phyloP scores from a whole-genome alignment of 345 rosid species.

The Triadica sebifera region DNA sequence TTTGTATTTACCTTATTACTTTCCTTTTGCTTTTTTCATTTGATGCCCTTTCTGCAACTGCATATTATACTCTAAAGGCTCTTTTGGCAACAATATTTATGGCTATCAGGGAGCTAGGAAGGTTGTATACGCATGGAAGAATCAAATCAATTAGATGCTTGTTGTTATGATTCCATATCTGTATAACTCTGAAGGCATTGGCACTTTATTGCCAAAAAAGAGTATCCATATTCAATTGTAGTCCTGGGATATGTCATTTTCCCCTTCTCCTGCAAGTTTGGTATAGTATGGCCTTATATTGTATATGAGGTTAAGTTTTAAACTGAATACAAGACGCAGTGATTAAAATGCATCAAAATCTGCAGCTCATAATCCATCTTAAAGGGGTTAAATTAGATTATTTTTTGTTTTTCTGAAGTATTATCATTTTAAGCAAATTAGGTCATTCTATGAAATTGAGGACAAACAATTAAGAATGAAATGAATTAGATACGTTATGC shows the following conservation, averaged over 20 bases:
- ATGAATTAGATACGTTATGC: neutral
- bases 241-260: neutral
- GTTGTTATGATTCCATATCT: neutral
- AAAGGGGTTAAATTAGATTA: neutral
- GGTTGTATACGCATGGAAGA: constrained; percentile 1
- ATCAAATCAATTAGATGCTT: neutral
- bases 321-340: neutral
- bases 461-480: constrained; percentile 3
- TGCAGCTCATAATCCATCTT: neutral
- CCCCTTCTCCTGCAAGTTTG: neutral
- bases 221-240: neutral
- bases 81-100: neutral
- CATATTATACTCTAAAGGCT: neutral
- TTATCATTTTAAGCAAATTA: neutral
- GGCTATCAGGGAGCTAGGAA: neutral
- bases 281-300: neutral
- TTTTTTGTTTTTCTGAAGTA: neutral
- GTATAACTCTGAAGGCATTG: neutral
- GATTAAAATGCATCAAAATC: neutral
- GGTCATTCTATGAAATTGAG: neutral
- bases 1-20: constrained; percentile 31
- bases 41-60: neutral
- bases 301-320: neutral
- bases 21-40: constrained; percentile 4
- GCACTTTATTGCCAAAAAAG: neutral